These are phyloP conservation scores for Oidiodendron maius DNA, from an alignment of 495 filamentous ascomycete species.

Conservation along the genomic window DNA sequence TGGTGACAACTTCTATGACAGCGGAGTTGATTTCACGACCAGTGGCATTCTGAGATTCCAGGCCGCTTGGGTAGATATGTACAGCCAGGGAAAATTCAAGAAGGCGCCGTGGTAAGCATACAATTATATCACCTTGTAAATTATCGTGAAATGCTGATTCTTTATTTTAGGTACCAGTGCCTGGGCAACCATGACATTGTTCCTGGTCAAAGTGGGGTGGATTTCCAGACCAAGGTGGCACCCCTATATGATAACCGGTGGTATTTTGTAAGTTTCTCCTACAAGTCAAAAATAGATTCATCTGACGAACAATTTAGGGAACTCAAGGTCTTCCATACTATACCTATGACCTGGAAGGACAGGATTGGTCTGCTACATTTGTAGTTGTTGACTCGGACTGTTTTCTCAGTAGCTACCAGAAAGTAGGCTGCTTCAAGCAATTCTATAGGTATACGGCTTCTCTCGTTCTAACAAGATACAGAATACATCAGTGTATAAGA, in stretches of 20 bases:
- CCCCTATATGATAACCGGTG: conserved; percentile 7
- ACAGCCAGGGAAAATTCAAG: conserved; percentile 4
- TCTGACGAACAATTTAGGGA: not conserved
- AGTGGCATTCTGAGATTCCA: conserved; percentile 6
- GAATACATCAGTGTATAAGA: conserved; percentile 1
- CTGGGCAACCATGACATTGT: conserved; percentile 9
- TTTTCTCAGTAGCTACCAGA: conserved; percentile 4
- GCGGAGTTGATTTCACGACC: conserved; percentile 5
- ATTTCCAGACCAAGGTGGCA: conserved; percentile 9
- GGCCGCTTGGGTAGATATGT: conserved; percentile 8
- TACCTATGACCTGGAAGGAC: conserved; percentile 2
- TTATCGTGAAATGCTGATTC: not conserved
- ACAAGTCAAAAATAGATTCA: not conserved
- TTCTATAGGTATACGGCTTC: no score
- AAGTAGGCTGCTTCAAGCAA: no score
- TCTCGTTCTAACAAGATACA: no score
- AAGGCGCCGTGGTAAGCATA: conserved; percentile 7
- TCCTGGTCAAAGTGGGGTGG: conserved; percentile 1
- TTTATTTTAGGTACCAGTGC: conserved; percentile 3
- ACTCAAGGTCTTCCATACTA: conserved; percentile 5
- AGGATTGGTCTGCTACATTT: conserved; percentile 2
- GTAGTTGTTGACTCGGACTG: conserved; percentile 7
- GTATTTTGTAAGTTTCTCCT: conserved; percentile 4
- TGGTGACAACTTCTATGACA: conserved; percentile 9
- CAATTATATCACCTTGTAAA: not conserved